Conservation (phyloP, 805 yeast genomes). For the Pichia scutulata region DNA sequence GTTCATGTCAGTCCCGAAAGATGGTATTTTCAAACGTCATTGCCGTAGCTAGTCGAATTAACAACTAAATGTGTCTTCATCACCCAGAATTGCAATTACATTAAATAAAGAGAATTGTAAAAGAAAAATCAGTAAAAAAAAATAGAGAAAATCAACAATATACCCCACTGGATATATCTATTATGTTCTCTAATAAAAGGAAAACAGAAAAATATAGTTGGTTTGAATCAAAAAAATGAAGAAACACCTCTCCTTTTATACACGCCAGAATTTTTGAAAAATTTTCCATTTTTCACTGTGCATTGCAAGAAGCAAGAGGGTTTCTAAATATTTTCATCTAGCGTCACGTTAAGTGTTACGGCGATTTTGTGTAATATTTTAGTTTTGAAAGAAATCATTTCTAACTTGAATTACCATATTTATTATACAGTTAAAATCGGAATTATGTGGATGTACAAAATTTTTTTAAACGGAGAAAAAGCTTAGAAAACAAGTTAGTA, state of each 20-base stretch:
- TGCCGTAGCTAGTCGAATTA: slow-evolving; percentile 20
- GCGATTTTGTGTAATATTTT: neutral
- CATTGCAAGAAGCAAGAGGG: neutral
- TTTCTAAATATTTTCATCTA: too few relatives aligned
- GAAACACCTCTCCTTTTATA: neutral
- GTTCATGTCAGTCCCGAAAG: slow-evolving; percentile 20
- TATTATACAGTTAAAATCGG: neutral
- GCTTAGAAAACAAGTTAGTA: neutral
- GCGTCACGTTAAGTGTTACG: too few relatives aligned
- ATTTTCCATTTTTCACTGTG: neutral
- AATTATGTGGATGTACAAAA: neutral
- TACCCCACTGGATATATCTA: neutral
- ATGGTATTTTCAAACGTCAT: slow-evolving; percentile 19
- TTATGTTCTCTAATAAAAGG: neutral
- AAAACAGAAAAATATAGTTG: neutral
- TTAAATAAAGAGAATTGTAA: neutral
- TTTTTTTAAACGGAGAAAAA: neutral
- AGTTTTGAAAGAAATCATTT: neutral
- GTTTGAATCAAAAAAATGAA: neutral
- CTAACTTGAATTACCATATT: neutral
- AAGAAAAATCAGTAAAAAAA: neutral
- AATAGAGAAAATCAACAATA: neutral
- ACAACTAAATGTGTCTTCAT: slow-evolving; percentile 14
- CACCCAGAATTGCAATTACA: slow-evolving; percentile 6
- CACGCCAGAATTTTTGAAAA: neutral